Percentiles rank a stretch among this genome's conserved stretches.
phyloP scores from a whole-genome alignment of 495 filamentous ascomycete species.

The Aspergillus heteromorphus region DNA sequence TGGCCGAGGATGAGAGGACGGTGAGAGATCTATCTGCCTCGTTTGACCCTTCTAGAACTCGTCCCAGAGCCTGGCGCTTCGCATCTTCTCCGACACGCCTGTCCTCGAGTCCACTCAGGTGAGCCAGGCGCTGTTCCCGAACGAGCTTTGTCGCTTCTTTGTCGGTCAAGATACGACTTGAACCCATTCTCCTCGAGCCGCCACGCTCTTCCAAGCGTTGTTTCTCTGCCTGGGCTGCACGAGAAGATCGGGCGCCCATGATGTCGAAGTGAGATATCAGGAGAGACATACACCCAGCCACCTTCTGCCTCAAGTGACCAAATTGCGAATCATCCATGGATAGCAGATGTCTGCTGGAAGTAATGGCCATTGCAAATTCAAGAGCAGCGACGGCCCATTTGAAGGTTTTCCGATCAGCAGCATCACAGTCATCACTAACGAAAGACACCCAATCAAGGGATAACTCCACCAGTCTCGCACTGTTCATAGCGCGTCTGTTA shows the following conservation, averaged over 20 bases:
- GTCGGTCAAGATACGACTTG: conserved; percentile 74
- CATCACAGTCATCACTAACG: conserved; percentile 93
- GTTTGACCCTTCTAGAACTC: conserved; percentile 88
- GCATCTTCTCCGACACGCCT: conserved; percentile 69
- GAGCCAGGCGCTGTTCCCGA: conserved; percentile 63
- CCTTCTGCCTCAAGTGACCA: conserved; percentile 71
- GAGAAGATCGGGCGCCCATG: conserved; percentile 88
- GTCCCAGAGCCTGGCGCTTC: conserved; percentile 83
- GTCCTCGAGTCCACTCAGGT: conserved; percentile 71
- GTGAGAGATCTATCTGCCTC: conserved; percentile 94
- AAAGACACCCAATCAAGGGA: conserved; percentile 97
- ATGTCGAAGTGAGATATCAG: conserved; percentile 98
- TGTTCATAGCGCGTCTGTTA: conserved; percentile 92
- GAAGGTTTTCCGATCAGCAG: conserved; percentile 93
- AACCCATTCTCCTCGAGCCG: conserved; percentile 67
- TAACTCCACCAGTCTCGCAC: conserved; percentile 84
- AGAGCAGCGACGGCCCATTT: conserved; percentile 92
- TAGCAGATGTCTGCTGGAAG: conserved; percentile 82
- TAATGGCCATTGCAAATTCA: conserved; percentile 97
- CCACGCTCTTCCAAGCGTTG: conserved; percentile 71
- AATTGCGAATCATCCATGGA: conserved; percentile 85
- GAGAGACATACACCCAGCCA: conserved; percentile 95
- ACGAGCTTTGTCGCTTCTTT: conserved; percentile 73
- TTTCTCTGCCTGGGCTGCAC: conserved; percentile 89
- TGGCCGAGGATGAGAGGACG: conserved; percentile 86